Evolutionary conservation across 495 filamentous ascomycete species (phyloP).

Genomic region (Penicillium fimorum): DNA sequence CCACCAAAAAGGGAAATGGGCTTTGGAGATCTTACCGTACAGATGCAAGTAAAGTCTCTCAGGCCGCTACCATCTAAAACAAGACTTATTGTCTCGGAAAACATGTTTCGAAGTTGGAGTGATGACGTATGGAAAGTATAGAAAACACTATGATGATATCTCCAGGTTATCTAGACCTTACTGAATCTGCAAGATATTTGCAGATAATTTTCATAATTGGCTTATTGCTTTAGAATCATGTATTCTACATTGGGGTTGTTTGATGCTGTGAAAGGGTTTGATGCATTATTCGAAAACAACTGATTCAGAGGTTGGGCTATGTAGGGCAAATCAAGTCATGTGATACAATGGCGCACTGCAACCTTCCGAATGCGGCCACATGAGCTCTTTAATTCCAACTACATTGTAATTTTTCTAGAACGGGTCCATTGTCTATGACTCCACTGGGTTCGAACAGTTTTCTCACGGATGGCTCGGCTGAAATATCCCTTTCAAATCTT

Average conservation of each 20-base stretch:
- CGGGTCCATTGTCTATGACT: background rate
- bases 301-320: background rate
- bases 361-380: conserved; percentile 29
- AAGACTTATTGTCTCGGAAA: background rate
- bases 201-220: background rate
- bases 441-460: background rate
- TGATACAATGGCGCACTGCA: conserved; percentile 28
- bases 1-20: too few species aligned
- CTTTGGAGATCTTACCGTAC: background rate
- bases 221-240: background rate
- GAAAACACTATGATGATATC: conserved; percentile 6
- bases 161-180: conserved; percentile 10
- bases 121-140: conserved; percentile 20
- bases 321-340: conserved; percentile 22
- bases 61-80: background rate
- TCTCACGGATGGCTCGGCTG: background rate
- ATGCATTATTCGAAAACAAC: background rate
- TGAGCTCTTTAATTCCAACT: conserved; percentile 13
- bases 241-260: background rate
- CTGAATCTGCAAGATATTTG: background rate
- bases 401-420: background rate
- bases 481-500: background rate
- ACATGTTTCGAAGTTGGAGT: conserved; percentile 4
- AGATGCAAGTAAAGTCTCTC: background rate
- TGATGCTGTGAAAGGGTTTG: background rate